These are phyloP conservation scores for Chalara sp. DNA, from an alignment of 2,329 filamentous ascomycete species.

Conservation along the genomic window DNA sequence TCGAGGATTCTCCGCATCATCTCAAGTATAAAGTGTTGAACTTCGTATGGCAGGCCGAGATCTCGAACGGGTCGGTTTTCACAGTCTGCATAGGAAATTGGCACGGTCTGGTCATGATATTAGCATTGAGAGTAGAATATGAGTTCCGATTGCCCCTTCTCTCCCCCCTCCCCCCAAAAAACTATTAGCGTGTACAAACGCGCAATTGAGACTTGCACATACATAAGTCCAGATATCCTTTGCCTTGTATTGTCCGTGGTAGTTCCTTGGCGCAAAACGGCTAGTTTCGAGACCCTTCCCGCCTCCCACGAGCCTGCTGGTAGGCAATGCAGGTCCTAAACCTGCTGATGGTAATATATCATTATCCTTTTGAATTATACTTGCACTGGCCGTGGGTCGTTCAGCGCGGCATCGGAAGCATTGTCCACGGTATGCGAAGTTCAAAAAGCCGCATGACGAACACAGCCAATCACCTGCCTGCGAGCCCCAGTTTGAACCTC, in stretches of 20 bases:
- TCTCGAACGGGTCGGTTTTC: slow-evolving; percentile 9
- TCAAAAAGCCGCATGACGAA: slow-evolving; percentile 13
- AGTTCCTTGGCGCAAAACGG: slow-evolving; percentile 21
- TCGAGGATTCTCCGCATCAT: slow-evolving; percentile 26
- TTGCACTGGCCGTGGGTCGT: background rate
- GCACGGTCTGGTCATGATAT: slow-evolving; percentile 2
- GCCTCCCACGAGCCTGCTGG: background rate
- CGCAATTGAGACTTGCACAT: background rate
- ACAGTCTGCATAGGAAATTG: background rate
- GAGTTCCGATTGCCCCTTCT: slow-evolving; percentile 10
- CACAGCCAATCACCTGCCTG: slow-evolving; percentile 14
- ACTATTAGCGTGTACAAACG: slow-evolving; percentile 1
- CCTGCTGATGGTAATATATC: background rate
- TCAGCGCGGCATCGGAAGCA: slow-evolving; percentile 10
- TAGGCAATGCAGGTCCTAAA: background rate
- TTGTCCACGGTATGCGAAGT: slow-evolving; percentile 10
- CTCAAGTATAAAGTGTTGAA: slow-evolving; percentile 26
- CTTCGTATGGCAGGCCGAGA: slow-evolving; percentile 27
- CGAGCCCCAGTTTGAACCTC: background rate
- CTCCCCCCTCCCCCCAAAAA: too few species aligned
- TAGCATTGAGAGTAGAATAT: background rate
- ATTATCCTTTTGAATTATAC: background rate
- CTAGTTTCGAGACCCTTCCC: slow-evolving; percentile 15
- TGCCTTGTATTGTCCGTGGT: background rate
- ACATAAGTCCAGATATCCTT: slow-evolving; percentile 1